Percentiles rank a stretch among this genome's conserved stretches.
Conservation (phyloP, 2,329 filamentous ascomycete genomes). For the Eutypella sp. region DNA sequence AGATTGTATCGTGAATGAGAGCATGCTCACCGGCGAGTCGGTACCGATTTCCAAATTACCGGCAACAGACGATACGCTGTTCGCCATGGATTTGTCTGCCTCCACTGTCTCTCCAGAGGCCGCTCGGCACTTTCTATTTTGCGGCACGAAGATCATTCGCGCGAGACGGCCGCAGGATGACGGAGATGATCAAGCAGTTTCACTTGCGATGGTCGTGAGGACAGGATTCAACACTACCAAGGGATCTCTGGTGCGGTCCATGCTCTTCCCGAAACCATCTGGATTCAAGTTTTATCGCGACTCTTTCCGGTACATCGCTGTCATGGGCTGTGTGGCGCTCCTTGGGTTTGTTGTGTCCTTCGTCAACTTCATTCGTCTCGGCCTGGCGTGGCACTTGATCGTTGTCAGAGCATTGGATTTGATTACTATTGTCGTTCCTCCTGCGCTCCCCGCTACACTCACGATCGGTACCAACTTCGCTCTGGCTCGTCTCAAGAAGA, state of each 20-base stretch:
- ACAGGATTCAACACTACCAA: slow-evolving; percentile 98
- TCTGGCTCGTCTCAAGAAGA: slow-evolving; percentile 75
- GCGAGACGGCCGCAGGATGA: slow-evolving; percentile 83
- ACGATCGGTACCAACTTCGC: slow-evolving; percentile 98
- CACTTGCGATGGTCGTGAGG: slow-evolving; percentile 83
- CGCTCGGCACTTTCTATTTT: slow-evolving; percentile 87
- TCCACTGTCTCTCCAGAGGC: slow-evolving; percentile 78
- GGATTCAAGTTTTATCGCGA: slow-evolving; percentile 98
- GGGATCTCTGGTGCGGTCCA: slow-evolving; percentile 88
- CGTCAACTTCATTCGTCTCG: slow-evolving; percentile 84
- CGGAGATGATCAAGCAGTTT: slow-evolving; percentile 80
- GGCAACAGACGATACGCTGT: slow-evolving; percentile 74
- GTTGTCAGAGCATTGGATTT: slow-evolving; percentile 88
- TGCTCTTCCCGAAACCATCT: slow-evolving; percentile 97
- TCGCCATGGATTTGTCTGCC: slow-evolving; percentile 69
- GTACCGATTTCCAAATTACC: slow-evolving; percentile 93
- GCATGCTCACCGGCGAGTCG: slow-evolving; percentile 97
- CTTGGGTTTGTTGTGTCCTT: slow-evolving; percentile 88
- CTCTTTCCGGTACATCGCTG: slow-evolving; percentile 94
- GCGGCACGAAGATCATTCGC: slow-evolving; percentile 91
- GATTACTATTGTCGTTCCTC: slow-evolving; percentile 96
- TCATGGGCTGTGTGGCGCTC: slow-evolving; percentile 84
- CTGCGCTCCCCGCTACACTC: slow-evolving; percentile 86
- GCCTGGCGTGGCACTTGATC: slow-evolving; percentile 82
- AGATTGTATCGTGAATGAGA: slow-evolving; percentile 98